A percentile compares a stretch with the other conserved stretches of the same genome.
These are phyloP conservation scores for Solanum appendiculatum DNA, from an alignment of 257 asterid species.

Conservation along the genomic window DNA sequence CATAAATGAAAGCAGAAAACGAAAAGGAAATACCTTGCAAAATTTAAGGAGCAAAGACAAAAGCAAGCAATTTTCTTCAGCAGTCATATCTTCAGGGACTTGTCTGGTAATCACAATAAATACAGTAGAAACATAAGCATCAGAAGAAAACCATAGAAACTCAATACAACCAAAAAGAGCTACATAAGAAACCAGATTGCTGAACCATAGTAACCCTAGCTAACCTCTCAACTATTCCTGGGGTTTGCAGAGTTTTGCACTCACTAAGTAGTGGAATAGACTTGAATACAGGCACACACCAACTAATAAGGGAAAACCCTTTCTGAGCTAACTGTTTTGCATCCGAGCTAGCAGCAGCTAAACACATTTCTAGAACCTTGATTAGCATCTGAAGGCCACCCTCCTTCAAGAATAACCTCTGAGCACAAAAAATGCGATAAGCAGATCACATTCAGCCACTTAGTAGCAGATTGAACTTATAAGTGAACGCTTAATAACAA, in stretches of 20 bases:
- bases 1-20: background rate
- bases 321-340: conserved; percentile 39
- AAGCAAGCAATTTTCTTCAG: conserved; percentile 41
- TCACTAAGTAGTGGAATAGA: conserved; percentile 53
- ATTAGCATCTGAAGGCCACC: conserved; percentile 55
- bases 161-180: background rate
- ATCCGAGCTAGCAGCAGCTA: conserved; percentile 34
- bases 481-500: background rate
- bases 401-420: conserved; percentile 65
- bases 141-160: background rate
- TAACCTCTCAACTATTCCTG: conserved; percentile 50
- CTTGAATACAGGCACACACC: conserved; percentile 63
- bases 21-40: conserved; percentile 37
- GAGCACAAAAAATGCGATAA: conserved; percentile 14
- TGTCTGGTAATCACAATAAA: conserved; percentile 35
- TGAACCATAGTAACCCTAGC: conserved; percentile 1
- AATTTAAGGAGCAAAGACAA: conserved; percentile 49
- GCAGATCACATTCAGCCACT: conserved; percentile 7
- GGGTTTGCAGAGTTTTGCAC: conserved; percentile 25
- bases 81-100: conserved; percentile 30
- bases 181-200: background rate
- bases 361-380: conserved; percentile 62
- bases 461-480: background rate
- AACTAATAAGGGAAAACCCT: conserved; percentile 40
- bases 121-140: background rate